Percentiles rank a stretch among this genome's conserved stretches.
Evolutionary conservation across 768 basidiomycete species (phyloP).

Genomic region (Calocybe indica): DNA sequence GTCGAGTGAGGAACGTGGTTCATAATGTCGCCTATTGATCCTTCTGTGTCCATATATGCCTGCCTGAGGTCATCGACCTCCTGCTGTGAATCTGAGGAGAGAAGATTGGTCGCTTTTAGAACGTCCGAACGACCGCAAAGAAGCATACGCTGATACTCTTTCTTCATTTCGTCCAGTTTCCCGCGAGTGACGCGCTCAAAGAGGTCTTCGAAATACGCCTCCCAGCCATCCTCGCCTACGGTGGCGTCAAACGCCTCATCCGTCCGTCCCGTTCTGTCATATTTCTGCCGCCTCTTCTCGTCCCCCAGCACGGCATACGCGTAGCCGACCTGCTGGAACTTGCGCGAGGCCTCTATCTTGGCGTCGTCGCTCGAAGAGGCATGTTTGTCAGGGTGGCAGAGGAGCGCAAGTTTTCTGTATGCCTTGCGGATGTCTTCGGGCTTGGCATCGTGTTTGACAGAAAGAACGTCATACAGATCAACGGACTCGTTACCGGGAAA

Average conservation of each 20-base stretch:
- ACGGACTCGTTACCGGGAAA: slow-evolving; percentile 69
- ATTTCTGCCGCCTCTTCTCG: slow-evolving; percentile 64
- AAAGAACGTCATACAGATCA: slow-evolving; percentile 75
- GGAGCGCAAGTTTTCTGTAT: slow-evolving; percentile 78
- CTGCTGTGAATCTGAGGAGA: slow-evolving; percentile 67
- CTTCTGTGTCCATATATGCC: slow-evolving; percentile 67
- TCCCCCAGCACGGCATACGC: slow-evolving; percentile 89
- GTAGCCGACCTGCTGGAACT: slow-evolving; percentile 92
- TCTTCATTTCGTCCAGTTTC: slow-evolving; percentile 90
- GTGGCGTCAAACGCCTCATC: slow-evolving; percentile 70
- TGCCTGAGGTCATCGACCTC: slow-evolving; percentile 74
- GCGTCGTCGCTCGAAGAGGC: slow-evolving; percentile 49
- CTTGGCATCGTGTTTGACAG: slow-evolving; percentile 46
- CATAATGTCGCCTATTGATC: slow-evolving; percentile 80
- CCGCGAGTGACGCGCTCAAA: slow-evolving; percentile 84
- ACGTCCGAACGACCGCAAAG: neutral
- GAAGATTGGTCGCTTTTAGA: neutral
- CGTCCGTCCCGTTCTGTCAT: slow-evolving; percentile 84
- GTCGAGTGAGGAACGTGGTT: slow-evolving; percentile 82
- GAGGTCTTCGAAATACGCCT: slow-evolving; percentile 87
- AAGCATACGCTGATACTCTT: slow-evolving; percentile 79
- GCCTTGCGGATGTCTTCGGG: slow-evolving; percentile 72
- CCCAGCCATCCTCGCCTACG: slow-evolving; percentile 86
- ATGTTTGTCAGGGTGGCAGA: slow-evolving; percentile 91
- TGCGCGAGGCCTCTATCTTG: slow-evolving; percentile 62